phyloP scores from a whole-genome alignment of 495 filamentous ascomycete genomes.

The Delitschia confertaspora region DNA sequence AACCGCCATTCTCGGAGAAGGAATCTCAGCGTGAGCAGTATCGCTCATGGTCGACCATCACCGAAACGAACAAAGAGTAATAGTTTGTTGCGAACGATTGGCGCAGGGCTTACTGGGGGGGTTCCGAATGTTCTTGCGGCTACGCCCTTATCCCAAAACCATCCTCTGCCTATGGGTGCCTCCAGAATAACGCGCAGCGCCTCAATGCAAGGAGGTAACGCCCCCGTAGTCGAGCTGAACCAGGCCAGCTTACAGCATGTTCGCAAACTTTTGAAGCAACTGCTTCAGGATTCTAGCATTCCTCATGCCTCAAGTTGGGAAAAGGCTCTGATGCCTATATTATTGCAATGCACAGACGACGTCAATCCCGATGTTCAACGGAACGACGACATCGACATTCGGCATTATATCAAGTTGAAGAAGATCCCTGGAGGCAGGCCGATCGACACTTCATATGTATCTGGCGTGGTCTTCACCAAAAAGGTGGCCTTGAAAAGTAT shows the following conservation, averaged over 20 bases:
- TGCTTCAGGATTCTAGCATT: slow-evolving; percentile 68
- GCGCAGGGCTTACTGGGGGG: slow-evolving; percentile 17
- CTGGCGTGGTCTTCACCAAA: slow-evolving; percentile 93
- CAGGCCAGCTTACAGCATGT: slow-evolving; percentile 82
- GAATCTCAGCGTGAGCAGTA: slow-evolving; percentile 71
- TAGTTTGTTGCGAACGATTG: slow-evolving; percentile 31
- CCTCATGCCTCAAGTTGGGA: slow-evolving; percentile 74
- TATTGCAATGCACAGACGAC: slow-evolving; percentile 86
- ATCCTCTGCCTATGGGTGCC: neutral
- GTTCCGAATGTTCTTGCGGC: neutral
- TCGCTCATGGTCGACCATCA: slow-evolving; percentile 56
- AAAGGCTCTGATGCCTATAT: slow-evolving; percentile 79
- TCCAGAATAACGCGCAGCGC: slow-evolving; percentile 64
- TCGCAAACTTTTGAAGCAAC: slow-evolving; percentile 69
- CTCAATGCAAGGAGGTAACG: slow-evolving; percentile 68
- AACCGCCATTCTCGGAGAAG: slow-evolving; percentile 53
- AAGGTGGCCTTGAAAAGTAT: slow-evolving; percentile 94
- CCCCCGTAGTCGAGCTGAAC: slow-evolving; percentile 73
- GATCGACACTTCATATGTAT: slow-evolving; percentile 86
- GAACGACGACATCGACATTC: slow-evolving; percentile 92
- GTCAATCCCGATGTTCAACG: slow-evolving; percentile 84
- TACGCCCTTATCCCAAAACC: slow-evolving; percentile 1
- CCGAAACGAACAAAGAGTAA: slow-evolving; percentile 45
- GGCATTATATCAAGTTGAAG: slow-evolving; percentile 98
- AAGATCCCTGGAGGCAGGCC: slow-evolving; percentile 86